Conservation (phyloP, 768 basidiomycete species). For the Strobilomyces confusus region DNA sequence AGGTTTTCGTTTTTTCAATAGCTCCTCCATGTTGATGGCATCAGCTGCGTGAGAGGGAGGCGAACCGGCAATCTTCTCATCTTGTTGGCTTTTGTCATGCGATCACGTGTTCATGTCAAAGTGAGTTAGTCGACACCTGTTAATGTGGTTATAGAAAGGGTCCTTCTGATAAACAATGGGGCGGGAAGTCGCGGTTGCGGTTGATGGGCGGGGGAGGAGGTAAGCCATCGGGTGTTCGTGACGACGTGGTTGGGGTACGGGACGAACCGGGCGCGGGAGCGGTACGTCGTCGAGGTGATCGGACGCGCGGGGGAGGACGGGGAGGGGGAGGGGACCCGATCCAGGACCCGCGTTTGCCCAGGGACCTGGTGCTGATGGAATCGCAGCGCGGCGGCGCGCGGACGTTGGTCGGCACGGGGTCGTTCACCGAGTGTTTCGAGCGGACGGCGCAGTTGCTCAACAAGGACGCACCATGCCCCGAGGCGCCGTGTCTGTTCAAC, state of each 20-base stretch:
- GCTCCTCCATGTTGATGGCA: too few relatives aligned
- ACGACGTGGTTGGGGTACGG: constrained; percentile 99
- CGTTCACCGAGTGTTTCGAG: constrained; percentile 79
- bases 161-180: too few relatives aligned
- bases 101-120: too few relatives aligned
- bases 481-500: constrained; percentile 87
- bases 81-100: too few relatives aligned
- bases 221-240: constrained; percentile 91
- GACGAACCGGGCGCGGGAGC: constrained; percentile 93
- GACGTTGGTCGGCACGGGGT: constrained; percentile 79
- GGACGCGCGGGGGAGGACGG: constrained; percentile 52
- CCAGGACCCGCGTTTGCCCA: constrained; percentile 88
- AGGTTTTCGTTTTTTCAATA: too few relatives aligned
- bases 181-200: constrained; percentile 66
- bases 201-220: constrained; percentile 81
- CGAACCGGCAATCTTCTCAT: too few relatives aligned
- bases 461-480: constrained; percentile 77
- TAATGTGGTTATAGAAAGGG: too few relatives aligned
- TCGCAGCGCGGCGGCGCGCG: constrained; percentile 46
- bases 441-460: constrained; percentile 77
- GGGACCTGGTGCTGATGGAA: constrained; percentile 58
- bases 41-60: too few relatives aligned
- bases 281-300: constrained; percentile 79
- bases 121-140: too few relatives aligned
- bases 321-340: constrained; percentile 36